Conservation (phyloP, 2,329 filamentous ascomycete species). For the Calonectria pauciramosa region DNA sequence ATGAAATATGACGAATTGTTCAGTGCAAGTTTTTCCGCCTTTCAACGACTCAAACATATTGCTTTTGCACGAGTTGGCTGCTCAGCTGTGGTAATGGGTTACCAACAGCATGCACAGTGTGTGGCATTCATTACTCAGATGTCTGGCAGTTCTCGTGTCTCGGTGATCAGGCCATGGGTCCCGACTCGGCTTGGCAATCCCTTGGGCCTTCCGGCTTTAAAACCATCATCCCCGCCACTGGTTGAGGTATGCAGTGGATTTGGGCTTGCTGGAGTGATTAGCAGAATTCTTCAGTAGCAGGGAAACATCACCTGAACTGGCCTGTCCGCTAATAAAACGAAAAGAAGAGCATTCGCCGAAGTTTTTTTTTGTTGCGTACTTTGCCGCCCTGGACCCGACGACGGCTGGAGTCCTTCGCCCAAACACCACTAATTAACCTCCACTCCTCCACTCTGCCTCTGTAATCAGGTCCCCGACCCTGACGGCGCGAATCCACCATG, state of each 20-base stretch:
- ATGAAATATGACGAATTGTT: neutral
- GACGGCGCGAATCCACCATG: constrained; percentile 37
- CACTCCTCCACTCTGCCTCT: constrained; percentile 35
- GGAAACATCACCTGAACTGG: neutral
- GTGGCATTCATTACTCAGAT: neutral
- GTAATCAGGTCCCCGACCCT: constrained; percentile 32
- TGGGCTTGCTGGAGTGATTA: neutral
- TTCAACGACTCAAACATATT: neutral
- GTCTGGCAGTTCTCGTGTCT: neutral
- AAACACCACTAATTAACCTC: constrained; percentile 25
- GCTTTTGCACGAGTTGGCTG: neutral
- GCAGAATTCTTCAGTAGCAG: neutral
- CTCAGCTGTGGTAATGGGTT: neutral
- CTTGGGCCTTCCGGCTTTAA: neutral
- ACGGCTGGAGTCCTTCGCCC: neutral
- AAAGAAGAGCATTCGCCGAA: neutral
- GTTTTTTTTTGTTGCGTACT: neutral
- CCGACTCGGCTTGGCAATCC: neutral
- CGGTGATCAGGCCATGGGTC: neutral
- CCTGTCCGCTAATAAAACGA: neutral
- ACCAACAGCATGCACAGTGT: neutral
- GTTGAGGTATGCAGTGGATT: neutral
- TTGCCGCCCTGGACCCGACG: constrained; percentile 7
- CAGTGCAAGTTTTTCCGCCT: neutral
- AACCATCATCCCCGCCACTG: constrained; percentile 11